Evolutionary conservation across 345 rosid genomes (phyloP), one percentile per base, ranked within the genome.

Genomic region (Camelina sativa): DNA sequence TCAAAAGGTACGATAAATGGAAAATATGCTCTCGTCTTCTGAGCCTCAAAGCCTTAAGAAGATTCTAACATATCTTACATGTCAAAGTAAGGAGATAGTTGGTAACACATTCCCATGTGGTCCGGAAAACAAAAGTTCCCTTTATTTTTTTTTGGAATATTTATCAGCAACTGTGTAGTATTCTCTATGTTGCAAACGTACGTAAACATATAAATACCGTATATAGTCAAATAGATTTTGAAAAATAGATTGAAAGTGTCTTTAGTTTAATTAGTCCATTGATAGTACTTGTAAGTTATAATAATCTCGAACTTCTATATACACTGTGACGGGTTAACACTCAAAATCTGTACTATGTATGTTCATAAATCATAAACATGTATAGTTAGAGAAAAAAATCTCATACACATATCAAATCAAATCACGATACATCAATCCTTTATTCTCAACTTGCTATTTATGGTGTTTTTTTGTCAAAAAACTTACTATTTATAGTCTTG

Each of bases 91-190:
- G 50, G 67, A 64, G 77, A 66, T 72, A 72, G 81, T 72, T 67
- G 73, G 77, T 72, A 78, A 72, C 77, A 72, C 81, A 72, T 72
- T 78, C 77, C 73, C 77, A 72, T 78, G 81, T 72, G 81, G 48
- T 43, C 48, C 48, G 16, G 48, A 43, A 43, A 43, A 43, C 48
- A 43, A 43, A 43, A 43, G 48, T 43, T 15, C 48, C 48, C 48
- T 43, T 43, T 43, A 43, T 43, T 43, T 43, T 2, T 13, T 3
- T 13, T 43, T 15, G 16, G 48, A 43, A 43, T 43, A 43, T 43
- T 43, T 10, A 43, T 43, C 16, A 43, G 48, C 48, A 43, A 43
- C 48, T 43, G 48, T 43, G 47, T 43, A 43, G 48, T 43, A 43
- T 43, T 43, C 48, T 43, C 48, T 43, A 43, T 43, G 48, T 43